These are phyloP conservation scores for Pilaira anomala DNA, from an alignment of 192 early-diverging fungal species.

Conservation along the genomic window DNA sequence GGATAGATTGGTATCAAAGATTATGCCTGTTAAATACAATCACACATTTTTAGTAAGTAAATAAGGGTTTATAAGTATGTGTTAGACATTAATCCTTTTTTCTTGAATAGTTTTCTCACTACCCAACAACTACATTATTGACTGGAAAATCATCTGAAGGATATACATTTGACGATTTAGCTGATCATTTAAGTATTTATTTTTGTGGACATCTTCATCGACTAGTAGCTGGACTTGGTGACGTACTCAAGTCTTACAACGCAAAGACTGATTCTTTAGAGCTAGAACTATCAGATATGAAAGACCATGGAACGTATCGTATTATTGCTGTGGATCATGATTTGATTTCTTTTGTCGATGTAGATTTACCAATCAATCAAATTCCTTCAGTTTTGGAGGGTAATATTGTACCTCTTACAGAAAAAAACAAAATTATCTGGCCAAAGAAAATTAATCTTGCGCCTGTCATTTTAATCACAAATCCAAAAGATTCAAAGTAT, in stretches of 20 bases:
- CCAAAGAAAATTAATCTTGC: slow-evolving; percentile 38
- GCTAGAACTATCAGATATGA: slow-evolving; percentile 89
- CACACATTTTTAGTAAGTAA: slow-evolving; percentile 69
- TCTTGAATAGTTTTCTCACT: slow-evolving; percentile 54
- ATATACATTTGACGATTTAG: slow-evolving; percentile 55
- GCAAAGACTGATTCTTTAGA: slow-evolving; percentile 60
- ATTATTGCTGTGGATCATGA: slow-evolving; percentile 85
- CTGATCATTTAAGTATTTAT: slow-evolving; percentile 63
- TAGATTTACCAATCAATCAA: slow-evolving; percentile 56
- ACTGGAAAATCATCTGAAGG: slow-evolving; percentile 61
- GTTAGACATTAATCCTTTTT: neutral
- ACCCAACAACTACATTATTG: slow-evolving; percentile 76
- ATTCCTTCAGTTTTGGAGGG: slow-evolving; percentile 21
- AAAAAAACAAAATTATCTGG: slow-evolving; percentile 1
- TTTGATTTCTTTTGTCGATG: slow-evolving; percentile 76
- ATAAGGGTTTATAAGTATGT: slow-evolving; percentile 21
- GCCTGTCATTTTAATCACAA: slow-evolving; percentile 82
- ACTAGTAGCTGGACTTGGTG: slow-evolving; percentile 55
- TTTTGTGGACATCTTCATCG: slow-evolving; percentile 86
- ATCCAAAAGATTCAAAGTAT: slow-evolving; percentile 82
- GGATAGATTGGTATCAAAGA: slow-evolving; percentile 58
- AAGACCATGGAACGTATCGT: slow-evolving; percentile 79
- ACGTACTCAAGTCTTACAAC: slow-evolving; percentile 62
- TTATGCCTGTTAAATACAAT: slow-evolving; percentile 46
- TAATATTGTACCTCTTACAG: slow-evolving; percentile 12